Evolutionary conservation across 139 green algal species (phyloP).

Genomic region (Chlorella sp.): DNA sequence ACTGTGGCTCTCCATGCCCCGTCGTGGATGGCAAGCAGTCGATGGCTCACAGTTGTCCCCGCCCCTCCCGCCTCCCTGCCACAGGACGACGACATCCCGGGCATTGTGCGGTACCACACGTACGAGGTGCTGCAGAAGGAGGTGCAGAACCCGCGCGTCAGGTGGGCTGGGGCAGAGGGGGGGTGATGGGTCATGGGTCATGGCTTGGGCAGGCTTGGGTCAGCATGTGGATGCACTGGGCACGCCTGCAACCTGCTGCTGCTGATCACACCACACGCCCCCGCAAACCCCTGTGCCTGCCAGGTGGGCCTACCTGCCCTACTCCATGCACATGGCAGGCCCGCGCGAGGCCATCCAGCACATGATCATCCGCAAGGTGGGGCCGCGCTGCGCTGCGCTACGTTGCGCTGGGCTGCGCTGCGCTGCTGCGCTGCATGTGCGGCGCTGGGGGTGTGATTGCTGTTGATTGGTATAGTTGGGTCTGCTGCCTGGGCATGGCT

Average conservation of each 20-base stretch:
- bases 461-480: no score
- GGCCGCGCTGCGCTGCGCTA: conserved; percentile 14
- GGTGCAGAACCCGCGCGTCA: conserved; percentile 76
- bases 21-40: no score
- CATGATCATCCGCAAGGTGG: conserved; percentile 95
- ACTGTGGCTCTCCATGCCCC: no score
- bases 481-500: not conserved
- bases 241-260: no score
- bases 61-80: no score
- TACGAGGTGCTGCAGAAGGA: conserved; percentile 95
- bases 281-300: no score
- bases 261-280: no score
- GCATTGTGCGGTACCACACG: conserved; percentile 91
- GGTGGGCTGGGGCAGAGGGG: conserved; percentile 47
- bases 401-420: not conserved
- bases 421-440: not conserved
- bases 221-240: no score
- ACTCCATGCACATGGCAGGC: conserved; percentile 97
- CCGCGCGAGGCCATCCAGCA: conserved; percentile 94
- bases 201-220: conserved; percentile 50
- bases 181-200: not conserved
- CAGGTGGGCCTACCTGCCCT: conserved; percentile 92
- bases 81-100: conserved; percentile 98
- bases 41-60: no score
- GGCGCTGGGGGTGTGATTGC: no score